A percentile compares a stretch with the other conserved stretches of the same genome.
phyloP scores from a whole-genome alignment of 2,329 filamentous ascomycete genomes.

The Colletotrichum liriopes region DNA sequence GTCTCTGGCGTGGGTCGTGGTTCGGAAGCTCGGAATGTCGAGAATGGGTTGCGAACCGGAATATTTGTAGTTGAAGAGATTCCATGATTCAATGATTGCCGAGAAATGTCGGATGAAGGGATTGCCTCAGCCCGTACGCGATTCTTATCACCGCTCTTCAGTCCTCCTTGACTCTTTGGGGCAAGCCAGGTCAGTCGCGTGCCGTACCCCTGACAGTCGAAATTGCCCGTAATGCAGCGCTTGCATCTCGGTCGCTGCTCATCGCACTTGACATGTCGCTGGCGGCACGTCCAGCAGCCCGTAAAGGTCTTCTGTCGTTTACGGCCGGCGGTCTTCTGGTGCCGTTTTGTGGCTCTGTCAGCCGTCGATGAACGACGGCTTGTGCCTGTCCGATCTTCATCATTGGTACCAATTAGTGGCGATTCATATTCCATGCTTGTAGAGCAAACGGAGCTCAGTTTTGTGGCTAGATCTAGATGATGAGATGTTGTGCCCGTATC shows the following conservation, averaged over 20 bases:
- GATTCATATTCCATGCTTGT: no score
- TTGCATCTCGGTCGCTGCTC: constrained; percentile 51
- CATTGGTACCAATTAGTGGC: constrained; percentile 47
- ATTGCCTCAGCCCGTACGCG: not conserved
- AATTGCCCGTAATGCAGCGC: constrained; percentile 12
- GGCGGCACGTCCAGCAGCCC: constrained; percentile 56
- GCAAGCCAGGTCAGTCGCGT: constrained; percentile 22
- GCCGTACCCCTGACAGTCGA: constrained; percentile 28
- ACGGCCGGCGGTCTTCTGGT: not conserved
- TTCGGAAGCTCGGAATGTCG: not conserved
- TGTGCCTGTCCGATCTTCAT: no score
- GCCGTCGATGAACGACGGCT: not conserved
- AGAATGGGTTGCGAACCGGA: not conserved
- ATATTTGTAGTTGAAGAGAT: no score
- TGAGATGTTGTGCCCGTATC: no score
- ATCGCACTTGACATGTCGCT: constrained; percentile 54
- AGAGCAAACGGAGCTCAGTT: no score
- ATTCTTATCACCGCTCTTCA: not conserved
- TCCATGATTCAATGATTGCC: not conserved
- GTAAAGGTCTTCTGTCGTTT: constrained; percentile 47
- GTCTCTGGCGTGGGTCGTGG: not conserved
- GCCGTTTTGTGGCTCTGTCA: not conserved
- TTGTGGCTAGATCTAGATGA: no score
- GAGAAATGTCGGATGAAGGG: not conserved
- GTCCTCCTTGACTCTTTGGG: not conserved